These are phyloP conservation scores for Oryza nivara DNA, from an alignment of 176 grass and related monocot species.

Conservation along the genomic window DNA sequence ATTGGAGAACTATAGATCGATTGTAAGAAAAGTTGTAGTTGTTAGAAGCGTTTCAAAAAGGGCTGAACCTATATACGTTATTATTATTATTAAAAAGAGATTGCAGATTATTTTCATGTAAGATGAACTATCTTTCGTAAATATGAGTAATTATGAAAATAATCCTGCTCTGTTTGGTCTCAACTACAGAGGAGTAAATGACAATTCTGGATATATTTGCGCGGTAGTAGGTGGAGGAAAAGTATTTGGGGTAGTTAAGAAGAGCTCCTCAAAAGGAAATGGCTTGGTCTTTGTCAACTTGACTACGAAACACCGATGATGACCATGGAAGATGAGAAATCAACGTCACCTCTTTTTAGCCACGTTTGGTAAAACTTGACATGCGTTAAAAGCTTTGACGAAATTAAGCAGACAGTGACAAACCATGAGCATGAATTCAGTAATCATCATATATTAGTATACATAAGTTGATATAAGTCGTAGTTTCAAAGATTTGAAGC, in stretches of 20 bases:
- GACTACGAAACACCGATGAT: conserved; percentile 17
- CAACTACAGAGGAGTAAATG: neutral
- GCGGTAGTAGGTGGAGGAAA: conserved; percentile 18
- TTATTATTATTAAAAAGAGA: too few species aligned
- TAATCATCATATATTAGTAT: too few species aligned
- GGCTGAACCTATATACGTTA: too few species aligned
- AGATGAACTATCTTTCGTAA: too few species aligned
- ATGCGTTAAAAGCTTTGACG: neutral
- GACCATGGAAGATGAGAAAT: conserved; percentile 12
- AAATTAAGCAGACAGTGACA: neutral
- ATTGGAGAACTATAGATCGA: too few species aligned
- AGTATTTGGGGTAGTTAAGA: conserved; percentile 34
- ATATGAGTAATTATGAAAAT: neutral
- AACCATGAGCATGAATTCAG: neutral
- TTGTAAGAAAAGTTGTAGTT: too few species aligned
- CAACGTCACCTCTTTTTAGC: conserved; percentile 34
- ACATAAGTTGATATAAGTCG: too few species aligned
- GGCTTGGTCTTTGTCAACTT: conserved; percentile 9
- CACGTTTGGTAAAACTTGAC: conserved; percentile 38
- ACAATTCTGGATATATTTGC: neutral
- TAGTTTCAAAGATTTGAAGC: neutral
- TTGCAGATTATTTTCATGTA: too few species aligned
- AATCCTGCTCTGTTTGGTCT: neutral
- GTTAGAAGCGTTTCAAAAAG: too few species aligned
- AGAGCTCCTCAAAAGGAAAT: neutral